A percentile compares a stretch with the other conserved stretches of the same genome.
Evolutionary conservation across 2,329 filamentous ascomycete species (phyloP).

Genomic region (Microsporum audouinii): DNA sequence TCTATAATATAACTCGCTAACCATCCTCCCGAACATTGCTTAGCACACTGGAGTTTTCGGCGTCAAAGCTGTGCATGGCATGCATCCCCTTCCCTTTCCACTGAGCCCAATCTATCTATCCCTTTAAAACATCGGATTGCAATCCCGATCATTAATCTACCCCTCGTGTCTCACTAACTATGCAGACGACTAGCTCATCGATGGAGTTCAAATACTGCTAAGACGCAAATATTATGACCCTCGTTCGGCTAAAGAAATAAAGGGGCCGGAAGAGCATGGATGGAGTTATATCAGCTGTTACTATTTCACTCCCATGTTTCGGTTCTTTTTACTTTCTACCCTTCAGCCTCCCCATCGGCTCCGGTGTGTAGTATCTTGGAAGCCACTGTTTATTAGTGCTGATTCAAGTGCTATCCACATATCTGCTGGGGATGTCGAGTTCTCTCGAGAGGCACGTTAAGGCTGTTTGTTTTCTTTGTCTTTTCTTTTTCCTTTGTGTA

Average conservation of each 20-base stretch:
- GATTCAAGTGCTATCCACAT: not conserved
- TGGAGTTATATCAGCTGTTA: not conserved
- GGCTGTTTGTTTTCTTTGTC: not conserved
- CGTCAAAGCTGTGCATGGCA: not conserved
- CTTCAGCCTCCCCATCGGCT: not conserved
- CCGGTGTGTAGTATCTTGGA: not conserved
- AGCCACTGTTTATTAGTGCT: not conserved
- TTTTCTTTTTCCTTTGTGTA: not conserved
- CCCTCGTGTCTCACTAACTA: not conserved
- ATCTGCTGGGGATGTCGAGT: not conserved
- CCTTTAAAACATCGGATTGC: not conserved
- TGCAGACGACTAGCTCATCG: not conserved
- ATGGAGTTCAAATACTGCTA: not conserved
- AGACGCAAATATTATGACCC: not conserved
- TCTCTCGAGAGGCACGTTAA: not conserved
- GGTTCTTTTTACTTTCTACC: not conserved
- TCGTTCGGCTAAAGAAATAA: not conserved
- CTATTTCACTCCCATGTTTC: not conserved
- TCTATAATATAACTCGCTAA: not conserved
- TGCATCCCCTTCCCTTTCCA: not conserved
- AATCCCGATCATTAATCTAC: not conserved
- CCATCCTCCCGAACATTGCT: not conserved
- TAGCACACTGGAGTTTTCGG: not conserved
- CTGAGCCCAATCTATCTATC: not conserved
- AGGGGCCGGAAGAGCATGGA: not conserved